Percentiles rank a stretch among this genome's conserved stretches.
phyloP scores from a whole-genome alignment of 257 asterid genomes.

The Nicotiana otophora region DNA sequence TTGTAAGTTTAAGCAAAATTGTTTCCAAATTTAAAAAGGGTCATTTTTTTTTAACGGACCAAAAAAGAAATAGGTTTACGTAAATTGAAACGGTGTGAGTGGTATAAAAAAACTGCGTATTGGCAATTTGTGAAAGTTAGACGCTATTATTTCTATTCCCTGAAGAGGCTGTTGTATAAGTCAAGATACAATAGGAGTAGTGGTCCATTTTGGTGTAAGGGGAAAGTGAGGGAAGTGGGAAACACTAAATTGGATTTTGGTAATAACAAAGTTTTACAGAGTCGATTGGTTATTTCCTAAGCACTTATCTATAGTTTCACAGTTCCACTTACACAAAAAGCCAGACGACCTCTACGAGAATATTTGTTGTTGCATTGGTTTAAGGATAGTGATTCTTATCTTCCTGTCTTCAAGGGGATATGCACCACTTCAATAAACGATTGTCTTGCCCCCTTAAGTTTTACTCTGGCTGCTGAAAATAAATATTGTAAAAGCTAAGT shows the following conservation, averaged over 20 bases:
- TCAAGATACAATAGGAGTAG: background rate
- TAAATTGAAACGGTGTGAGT: too few species aligned
- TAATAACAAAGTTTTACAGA: background rate
- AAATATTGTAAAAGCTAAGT: background rate
- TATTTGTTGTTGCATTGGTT: slow-evolving; percentile 11
- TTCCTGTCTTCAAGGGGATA: slow-evolving; percentile 5
- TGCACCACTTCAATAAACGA: background rate
- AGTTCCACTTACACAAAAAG: background rate
- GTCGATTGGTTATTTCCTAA: background rate
- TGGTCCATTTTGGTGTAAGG: background rate
- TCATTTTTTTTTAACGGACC: too few species aligned
- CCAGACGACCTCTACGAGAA: slow-evolving; percentile 7
- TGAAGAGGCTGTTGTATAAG: background rate
- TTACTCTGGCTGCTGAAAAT: background rate
- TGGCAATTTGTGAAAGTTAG: background rate
- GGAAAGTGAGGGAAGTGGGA: background rate
- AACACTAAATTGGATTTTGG: slow-evolving; percentile 2
- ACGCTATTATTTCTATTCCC: background rate
- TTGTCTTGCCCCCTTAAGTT: background rate
- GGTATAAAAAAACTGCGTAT: background rate
- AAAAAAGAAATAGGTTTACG: too few species aligned
- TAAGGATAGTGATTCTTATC: background rate
- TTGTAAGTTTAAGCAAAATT: too few species aligned
- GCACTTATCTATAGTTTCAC: background rate
- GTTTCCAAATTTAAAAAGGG: too few species aligned